Percentiles rank a stretch among this genome's conserved stretches.
Evolutionary conservation across 2,329 filamentous ascomycete genomes (phyloP).

Genomic region (Fusarium aywerte): DNA sequence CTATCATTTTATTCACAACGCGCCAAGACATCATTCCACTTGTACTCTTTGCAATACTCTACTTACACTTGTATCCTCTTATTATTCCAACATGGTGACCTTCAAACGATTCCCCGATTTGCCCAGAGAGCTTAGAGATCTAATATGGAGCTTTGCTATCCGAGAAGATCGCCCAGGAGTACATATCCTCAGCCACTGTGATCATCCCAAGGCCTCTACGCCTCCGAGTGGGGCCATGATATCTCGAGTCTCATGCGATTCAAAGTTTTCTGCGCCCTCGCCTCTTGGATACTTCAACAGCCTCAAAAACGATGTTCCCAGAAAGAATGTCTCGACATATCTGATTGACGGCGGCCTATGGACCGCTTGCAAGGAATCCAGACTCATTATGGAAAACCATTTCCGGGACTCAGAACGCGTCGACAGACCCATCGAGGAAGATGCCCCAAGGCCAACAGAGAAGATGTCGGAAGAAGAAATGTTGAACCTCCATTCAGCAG

Average conservation of each 20-base stretch:
- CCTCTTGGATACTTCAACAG: neutral
- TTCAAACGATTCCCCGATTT: slow-evolving; percentile 6
- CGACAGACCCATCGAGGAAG: neutral
- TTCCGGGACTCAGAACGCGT: neutral
- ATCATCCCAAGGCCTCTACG: neutral
- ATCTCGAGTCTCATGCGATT: accelerated
- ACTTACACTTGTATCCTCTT: neutral
- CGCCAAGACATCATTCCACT: neutral
- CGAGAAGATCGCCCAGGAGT: neutral
- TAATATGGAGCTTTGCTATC: slow-evolving; percentile 8
- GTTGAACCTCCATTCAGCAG: neutral
- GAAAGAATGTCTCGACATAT: slow-evolving; percentile 9
- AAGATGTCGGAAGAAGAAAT: neutral
- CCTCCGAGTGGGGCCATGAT: neutral
- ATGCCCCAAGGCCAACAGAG: neutral
- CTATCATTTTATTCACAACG: neutral
- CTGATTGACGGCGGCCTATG: slow-evolving; percentile 19
- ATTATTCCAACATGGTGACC: neutral
- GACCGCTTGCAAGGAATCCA: slow-evolving; percentile 16
- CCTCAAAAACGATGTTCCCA: neutral
- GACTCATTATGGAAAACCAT: slow-evolving; percentile 1
- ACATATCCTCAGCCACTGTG: neutral
- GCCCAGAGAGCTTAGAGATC: slow-evolving; percentile 1
- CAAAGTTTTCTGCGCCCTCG: neutral
- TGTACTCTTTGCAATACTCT: too few relatives aligned